These are phyloP conservation scores for Picochlorum sp. DNA, from an alignment of 139 green algal genomes.

Conservation along the genomic window DNA sequence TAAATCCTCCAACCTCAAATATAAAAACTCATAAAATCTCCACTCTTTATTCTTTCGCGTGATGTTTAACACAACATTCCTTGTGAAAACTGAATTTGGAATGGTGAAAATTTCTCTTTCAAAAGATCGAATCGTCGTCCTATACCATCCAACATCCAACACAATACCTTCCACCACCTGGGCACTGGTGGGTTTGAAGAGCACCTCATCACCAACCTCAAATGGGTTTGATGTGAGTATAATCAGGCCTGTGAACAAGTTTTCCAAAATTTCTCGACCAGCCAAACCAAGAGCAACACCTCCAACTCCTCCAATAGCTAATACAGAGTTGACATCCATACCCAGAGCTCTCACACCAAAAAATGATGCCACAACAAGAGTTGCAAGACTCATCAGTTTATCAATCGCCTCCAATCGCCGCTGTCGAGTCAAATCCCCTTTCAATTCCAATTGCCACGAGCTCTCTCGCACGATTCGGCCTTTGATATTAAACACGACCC, in stretches of 20 bases:
- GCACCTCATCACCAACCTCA: slow-evolving; percentile 73
- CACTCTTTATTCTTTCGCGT: slow-evolving; percentile 78
- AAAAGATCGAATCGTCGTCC: slow-evolving; percentile 74
- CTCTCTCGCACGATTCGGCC: slow-evolving; percentile 44
- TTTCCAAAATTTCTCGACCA: slow-evolving; percentile 85
- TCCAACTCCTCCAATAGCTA: slow-evolving; percentile 87
- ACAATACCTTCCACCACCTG: slow-evolving; percentile 80
- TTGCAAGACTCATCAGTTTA: slow-evolving; percentile 57
- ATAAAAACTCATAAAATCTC: slow-evolving; percentile 77
- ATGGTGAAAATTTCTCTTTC: slow-evolving; percentile 64
- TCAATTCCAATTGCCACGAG: slow-evolving; percentile 58
- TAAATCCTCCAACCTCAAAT: slow-evolving; percentile 40
- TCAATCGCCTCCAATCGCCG: slow-evolving; percentile 58
- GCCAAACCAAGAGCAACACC: slow-evolving; percentile 87
- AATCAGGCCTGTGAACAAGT: slow-evolving; percentile 87
- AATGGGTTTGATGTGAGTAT: slow-evolving; percentile 69
- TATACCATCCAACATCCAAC: slow-evolving; percentile 86
- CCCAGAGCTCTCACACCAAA: slow-evolving; percentile 58
- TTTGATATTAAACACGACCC: slow-evolving; percentile 85
- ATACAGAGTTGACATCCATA: slow-evolving; percentile 68
- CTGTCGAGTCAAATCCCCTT: slow-evolving; percentile 69
- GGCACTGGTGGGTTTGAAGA: slow-evolving; percentile 53
- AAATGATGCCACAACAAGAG: slow-evolving; percentile 46
- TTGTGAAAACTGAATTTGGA: slow-evolving; percentile 72
- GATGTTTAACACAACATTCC: slow-evolving; percentile 86